A percentile compares a stretch with the other conserved stretches of the same genome.
Conservation (phyloP, 768 basidiomycete genomes). For the Pulveroboletus sp. region DNA sequence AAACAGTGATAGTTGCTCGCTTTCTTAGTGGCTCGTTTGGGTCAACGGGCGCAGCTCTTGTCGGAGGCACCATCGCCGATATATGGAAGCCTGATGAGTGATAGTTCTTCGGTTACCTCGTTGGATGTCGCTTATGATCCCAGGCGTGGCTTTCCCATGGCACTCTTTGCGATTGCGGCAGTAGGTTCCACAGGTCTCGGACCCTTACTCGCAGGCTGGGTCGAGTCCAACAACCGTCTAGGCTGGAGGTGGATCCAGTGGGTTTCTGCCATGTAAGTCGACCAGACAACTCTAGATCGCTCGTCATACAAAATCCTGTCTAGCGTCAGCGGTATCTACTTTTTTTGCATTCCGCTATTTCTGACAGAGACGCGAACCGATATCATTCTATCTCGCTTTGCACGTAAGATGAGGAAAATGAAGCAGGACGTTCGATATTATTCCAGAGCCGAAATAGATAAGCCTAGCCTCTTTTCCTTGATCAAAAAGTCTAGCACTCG, state of each 20-base stretch:
- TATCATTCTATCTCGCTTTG: conserved; percentile 64
- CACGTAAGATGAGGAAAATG: conserved; percentile 56
- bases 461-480: conserved; percentile 47
- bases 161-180: conserved; percentile 59
- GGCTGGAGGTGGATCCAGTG: conserved; percentile 85
- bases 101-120: conserved; percentile 13
- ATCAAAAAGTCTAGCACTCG: conserved; percentile 69
- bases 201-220: conserved; percentile 60
- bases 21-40: conserved; percentile 63
- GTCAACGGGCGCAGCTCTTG: conserved; percentile 68
- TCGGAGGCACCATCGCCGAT: conserved; percentile 70
- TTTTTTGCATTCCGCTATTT: conserved; percentile 46
- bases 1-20: conserved; percentile 62
- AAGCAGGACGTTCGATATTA: conserved; percentile 61
- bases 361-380: conserved; percentile 71
- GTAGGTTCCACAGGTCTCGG: conserved; percentile 61
- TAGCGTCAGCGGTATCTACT: conserved; percentile 50
- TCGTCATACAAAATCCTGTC: not conserved
- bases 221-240: conserved; percentile 52
- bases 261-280: conserved; percentile 59
- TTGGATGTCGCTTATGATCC: conserved; percentile 6
- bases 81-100: conserved; percentile 63
- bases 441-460: conserved; percentile 60
- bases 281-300: not conserved
- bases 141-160: conserved; percentile 77